phyloP scores from a whole-genome alignment of 805 yeast species.

The Lachancea fermentati region DNA sequence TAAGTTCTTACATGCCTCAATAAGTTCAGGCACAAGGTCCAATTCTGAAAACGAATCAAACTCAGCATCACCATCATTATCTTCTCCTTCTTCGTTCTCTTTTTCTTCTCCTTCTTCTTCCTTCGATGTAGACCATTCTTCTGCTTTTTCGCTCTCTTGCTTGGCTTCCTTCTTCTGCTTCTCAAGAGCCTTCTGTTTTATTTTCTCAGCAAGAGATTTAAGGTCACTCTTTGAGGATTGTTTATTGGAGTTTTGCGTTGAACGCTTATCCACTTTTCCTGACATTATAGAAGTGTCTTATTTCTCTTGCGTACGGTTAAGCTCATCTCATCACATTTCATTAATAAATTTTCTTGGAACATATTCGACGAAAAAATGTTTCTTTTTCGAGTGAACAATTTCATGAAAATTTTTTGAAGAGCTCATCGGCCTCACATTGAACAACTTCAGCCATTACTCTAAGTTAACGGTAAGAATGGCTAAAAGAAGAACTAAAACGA shows the following conservation, averaged over 20 bases:
- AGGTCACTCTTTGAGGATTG: constrained; percentile 22
- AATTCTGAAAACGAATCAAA: constrained; percentile 47
- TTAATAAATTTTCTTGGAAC: constrained; percentile 12
- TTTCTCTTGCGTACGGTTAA: not conserved
- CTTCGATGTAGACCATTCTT: constrained; percentile 9
- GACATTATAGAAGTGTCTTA: constrained; percentile 1
- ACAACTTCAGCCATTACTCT: not conserved
- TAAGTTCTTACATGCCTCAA: constrained; percentile 71
- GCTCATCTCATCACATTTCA: constrained; percentile 19
- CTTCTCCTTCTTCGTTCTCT: constrained; percentile 8
- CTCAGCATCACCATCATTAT: constrained; percentile 19
- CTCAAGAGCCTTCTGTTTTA: constrained; percentile 39
- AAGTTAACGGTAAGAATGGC: constrained; percentile 36
- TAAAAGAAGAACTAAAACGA: constrained; percentile 62
- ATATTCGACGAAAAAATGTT: not conserved
- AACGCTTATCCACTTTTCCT: constrained; percentile 7
- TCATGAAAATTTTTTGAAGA: not conserved
- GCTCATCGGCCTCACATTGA: constrained; percentile 4
- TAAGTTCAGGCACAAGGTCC: constrained; percentile 67
- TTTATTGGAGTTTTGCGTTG: constrained; percentile 6
- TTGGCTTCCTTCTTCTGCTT: constrained; percentile 22
- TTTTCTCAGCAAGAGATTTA: constrained; percentile 51
- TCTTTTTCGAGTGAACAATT: not conserved
- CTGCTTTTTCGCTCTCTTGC: constrained; percentile 13
- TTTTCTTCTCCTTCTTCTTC: constrained; percentile 5